Evolutionary conservation across 1,139 yeast species (phyloP), one percentile per base, ranked within the genome.

Genomic region (Candida pseudoviswanathii): DNA sequence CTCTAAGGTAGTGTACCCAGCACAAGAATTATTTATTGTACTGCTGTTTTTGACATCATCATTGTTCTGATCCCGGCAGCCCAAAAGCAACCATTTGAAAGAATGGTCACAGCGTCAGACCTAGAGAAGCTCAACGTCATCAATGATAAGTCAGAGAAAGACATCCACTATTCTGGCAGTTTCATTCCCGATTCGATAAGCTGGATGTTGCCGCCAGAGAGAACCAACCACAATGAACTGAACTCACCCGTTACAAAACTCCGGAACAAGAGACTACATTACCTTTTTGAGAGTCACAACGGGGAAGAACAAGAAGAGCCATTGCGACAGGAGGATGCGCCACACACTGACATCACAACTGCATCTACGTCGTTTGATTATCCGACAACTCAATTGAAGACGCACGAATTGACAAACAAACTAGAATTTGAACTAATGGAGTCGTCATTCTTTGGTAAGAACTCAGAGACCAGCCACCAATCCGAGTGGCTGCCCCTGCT

Each of bases 351-450:
- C 21, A 3, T 32, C 9, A 27, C 39, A 10, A 42, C 25, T 7
- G 41, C 43, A 30, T 45, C 43, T 0, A 34, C 51, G 2, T 46
- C 42, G 2, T 27, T 51, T 10, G 48, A 50, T 30, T 48, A 41
- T 38, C 50, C 55, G n/a, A 49, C 52, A 41, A 47, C 49, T 2
- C 41, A 45, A 7, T 38, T 54, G 26, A 49, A 49, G 25, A 30
- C 53, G 2, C 52, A 53, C 46, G 55, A 51, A 36, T 47, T 55
- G 39, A 55, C 58, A 9, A 51, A 52, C 26, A 46, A 53, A 38
- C 45, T 55, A 34, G 54, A 52, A 41, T 11, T 49, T 10, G 47
- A 47, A 32, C 37, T 53, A 21, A 41, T 51, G 32, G 51, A 48
- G 33, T 41, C 50, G 5, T 50, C 54, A 1, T 37, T 43, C n/a